A percentile compares a stretch with the other conserved stretches of the same genome.
Conservation (phyloP, 2,329 filamentous ascomycete species). For the Ophiostoma australiae region DNA sequence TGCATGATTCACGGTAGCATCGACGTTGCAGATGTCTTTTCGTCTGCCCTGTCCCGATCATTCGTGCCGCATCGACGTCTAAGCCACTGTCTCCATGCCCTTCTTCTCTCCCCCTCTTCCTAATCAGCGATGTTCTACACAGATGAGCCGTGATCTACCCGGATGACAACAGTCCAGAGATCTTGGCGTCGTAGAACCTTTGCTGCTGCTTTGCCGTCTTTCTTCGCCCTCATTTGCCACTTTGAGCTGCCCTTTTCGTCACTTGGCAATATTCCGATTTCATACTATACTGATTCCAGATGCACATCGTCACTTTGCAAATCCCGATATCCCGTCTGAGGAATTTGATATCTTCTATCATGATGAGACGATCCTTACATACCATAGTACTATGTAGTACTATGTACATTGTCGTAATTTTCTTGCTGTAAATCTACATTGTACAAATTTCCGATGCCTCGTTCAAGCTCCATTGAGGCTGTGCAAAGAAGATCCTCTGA, state of each 20-base stretch:
- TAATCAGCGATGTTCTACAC: background rate
- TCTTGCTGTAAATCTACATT: background rate
- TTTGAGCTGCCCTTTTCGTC: constrained; percentile 5
- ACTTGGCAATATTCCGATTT: background rate
- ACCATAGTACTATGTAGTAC: too few relatives aligned
- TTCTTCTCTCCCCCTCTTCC: background rate
- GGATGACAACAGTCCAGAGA: background rate
- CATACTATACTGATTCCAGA: background rate
- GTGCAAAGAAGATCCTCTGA: constrained; percentile 5
- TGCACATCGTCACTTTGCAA: background rate
- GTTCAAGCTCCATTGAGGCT: constrained; percentile 2
- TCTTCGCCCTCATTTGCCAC: background rate
- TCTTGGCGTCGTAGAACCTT: background rate
- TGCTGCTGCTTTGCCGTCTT: background rate
- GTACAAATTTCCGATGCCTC: background rate
- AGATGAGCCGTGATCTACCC: background rate
- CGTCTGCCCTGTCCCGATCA: background rate
- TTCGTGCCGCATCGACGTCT: background rate
- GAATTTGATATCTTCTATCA: background rate
- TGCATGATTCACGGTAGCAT: constrained; percentile 2
- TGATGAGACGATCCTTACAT: background rate
- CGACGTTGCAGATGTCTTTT: background rate
- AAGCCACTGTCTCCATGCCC: background rate
- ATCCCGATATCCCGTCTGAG: background rate
- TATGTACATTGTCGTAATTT: too few relatives aligned